A percentile compares a stretch with the other conserved stretches of the same genome.
Conservation (phyloP, 1,139 yeast species). For the Hanseniaspora uvarum region DNA sequence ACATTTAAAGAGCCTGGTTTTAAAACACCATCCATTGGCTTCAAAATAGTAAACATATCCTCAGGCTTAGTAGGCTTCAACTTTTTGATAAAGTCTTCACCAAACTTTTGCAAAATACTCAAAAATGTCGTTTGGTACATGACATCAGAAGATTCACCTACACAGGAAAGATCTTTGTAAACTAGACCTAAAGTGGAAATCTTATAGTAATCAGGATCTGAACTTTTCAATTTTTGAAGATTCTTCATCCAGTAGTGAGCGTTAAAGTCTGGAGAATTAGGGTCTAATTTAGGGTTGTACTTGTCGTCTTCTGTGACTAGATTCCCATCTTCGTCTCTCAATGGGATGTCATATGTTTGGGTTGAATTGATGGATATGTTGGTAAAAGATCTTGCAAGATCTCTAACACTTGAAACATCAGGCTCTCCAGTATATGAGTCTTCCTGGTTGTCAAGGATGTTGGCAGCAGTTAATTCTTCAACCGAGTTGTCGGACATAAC, state of each 20-base stretch:
- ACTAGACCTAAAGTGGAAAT: conserved; percentile 57
- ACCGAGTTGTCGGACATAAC: background rate
- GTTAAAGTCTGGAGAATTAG: conserved; percentile 46
- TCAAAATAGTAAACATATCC: conserved; percentile 44
- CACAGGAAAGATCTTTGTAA: conserved; percentile 57
- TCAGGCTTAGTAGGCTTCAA: conserved; percentile 26
- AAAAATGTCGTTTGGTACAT: conserved; percentile 68
- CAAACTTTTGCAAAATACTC: conserved; percentile 36
- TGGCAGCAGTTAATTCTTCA: background rate
- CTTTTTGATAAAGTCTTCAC: conserved; percentile 23
- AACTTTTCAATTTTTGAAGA: conserved; percentile 44
- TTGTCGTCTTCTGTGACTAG: background rate
- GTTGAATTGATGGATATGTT: background rate
- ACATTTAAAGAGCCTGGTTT: conserved; percentile 66
- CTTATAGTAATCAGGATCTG: conserved; percentile 56
- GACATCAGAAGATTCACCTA: conserved; percentile 66
- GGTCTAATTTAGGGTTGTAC: conserved; percentile 42
- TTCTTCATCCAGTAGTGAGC: conserved; percentile 66
- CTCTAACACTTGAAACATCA: background rate
- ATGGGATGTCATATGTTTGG: conserved; percentile 1
- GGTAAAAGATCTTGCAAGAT: conserved; percentile 11
- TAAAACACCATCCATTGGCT: conserved; percentile 57
- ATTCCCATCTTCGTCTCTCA: background rate
- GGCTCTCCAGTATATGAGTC: background rate
- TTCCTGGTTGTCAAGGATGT: background rate